Percentiles rank a stretch among this genome's conserved stretches.
Evolutionary conservation across 129 eudicot genomes (phyloP).

Genomic region (Cynara cardunculus): DNA sequence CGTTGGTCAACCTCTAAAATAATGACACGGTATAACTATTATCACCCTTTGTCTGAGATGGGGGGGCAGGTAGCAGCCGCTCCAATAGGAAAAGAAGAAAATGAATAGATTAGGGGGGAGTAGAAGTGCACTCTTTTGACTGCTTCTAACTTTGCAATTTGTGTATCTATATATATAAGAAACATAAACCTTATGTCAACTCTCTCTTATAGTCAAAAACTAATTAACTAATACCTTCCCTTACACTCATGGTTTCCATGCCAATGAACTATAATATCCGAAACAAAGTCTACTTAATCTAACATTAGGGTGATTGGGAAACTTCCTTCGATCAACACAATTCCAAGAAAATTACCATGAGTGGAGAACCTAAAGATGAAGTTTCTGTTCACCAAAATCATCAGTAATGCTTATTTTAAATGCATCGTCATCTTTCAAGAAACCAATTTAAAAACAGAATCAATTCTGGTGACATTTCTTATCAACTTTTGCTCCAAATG

Average conservation of each 20-base stretch:
- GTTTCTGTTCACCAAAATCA: neutral
- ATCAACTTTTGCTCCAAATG: too few relatives aligned
- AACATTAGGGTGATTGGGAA: neutral
- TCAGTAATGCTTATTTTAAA: neutral
- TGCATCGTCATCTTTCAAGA: neutral
- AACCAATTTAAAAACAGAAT: neutral
- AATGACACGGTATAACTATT: neutral
- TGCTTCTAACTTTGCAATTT: neutral
- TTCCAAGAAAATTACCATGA: neutral
- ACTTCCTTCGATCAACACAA: neutral
- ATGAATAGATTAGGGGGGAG: neutral
- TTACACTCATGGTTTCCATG: neutral
- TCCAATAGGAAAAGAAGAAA: conserved; percentile 14
- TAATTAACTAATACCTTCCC: neutral
- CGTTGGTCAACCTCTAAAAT: conserved; percentile 3
- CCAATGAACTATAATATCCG: neutral
- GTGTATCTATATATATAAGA: neutral
- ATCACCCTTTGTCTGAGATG: neutral
- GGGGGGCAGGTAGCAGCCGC: conserved; percentile 11
- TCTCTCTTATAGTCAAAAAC: neutral
- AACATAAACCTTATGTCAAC: neutral
- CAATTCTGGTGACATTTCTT: neutral
- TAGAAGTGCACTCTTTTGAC: conserved; percentile 6
- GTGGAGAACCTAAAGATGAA: too few relatives aligned
- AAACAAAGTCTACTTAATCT: neutral